Evolutionary conservation across 2,329 filamentous ascomycete species (phyloP).

Genomic region (Fusarium sp.): DNA sequence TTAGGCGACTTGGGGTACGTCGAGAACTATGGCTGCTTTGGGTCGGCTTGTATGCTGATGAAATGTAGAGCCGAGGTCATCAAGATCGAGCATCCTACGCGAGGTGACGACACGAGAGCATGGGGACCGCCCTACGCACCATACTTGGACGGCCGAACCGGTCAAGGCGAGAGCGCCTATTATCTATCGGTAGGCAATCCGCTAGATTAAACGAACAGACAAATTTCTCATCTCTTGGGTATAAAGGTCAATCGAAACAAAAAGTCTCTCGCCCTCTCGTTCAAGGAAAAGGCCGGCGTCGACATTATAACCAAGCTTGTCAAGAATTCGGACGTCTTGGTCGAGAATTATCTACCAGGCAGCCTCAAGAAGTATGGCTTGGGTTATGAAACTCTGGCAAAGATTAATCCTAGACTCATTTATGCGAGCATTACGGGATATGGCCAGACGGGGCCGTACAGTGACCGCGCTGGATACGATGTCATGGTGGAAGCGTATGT

Average conservation of each 20-base stretch:
- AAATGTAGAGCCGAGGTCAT: constrained; percentile 86
- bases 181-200: constrained; percentile 77
- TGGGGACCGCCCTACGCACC: constrained; percentile 95
- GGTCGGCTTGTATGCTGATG: not conserved
- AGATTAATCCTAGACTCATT: constrained; percentile 85
- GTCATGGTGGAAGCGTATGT: constrained; percentile 91
- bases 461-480: constrained; percentile 89
- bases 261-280: constrained; percentile 90
- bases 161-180: constrained; percentile 91
- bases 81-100: constrained; percentile 91
- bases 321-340: constrained; percentile 86
- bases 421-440: constrained; percentile 97
- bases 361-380: constrained; percentile 92
- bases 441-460: constrained; percentile 91
- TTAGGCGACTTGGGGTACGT: constrained; percentile 91
- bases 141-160: constrained; percentile 73
- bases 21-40: not conserved
- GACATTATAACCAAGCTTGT: constrained; percentile 87
- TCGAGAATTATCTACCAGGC: constrained; percentile 95
- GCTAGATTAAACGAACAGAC: not conserved
- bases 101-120: constrained; percentile 91
- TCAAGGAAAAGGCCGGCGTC: constrained; percentile 85
- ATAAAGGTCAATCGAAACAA: constrained; percentile 94
- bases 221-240: not conserved
- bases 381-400: constrained; percentile 82